Percentiles rank a stretch among this genome's conserved stretches.
Evolutionary conservation across 2,329 filamentous ascomycete genomes (phyloP).

Genomic region (Ascochyta fabae): DNA sequence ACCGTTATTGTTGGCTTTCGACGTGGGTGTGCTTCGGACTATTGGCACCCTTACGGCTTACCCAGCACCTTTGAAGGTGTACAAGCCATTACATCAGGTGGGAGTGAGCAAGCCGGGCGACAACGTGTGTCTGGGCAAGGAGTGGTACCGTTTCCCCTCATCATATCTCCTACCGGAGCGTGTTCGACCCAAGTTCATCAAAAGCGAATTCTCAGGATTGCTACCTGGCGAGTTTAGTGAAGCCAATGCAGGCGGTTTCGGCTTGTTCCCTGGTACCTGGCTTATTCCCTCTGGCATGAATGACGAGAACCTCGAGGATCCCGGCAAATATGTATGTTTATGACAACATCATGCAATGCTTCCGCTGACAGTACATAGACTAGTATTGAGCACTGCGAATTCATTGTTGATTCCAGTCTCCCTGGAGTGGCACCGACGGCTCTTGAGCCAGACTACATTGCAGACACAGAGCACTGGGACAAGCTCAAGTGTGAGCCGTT

Average conservation of each 20-base stretch:
- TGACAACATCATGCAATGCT: neutral
- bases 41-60: conserved; percentile 82
- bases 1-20: conserved; percentile 68
- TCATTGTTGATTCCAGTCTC: conserved; percentile 87
- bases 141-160: conserved; percentile 97
- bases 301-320: conserved; percentile 85
- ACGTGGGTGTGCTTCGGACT: conserved; percentile 73
- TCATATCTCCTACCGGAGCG: conserved; percentile 88
- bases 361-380: conserved; percentile 53
- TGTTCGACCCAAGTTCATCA: conserved; percentile 86
- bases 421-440: conserved; percentile 64
- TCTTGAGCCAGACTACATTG: conserved; percentile 80
- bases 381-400: conserved; percentile 76
- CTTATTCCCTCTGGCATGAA: conserved; percentile 85
- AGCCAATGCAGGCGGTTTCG: conserved; percentile 67
- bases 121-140: conserved; percentile 87
- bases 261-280: conserved; percentile 84
- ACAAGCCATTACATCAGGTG: conserved; percentile 67
- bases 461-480: conserved; percentile 79
- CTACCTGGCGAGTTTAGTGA: conserved; percentile 90
- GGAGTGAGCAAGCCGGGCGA: conserved; percentile 67
- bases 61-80: conserved; percentile 77
- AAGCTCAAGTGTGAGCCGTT: conserved; percentile 77
- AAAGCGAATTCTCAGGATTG: conserved; percentile 86
- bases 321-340: conserved; percentile 76